Conservation (phyloP, 441 rosid genomes). For the Arabidopsis hybrid region DNA sequence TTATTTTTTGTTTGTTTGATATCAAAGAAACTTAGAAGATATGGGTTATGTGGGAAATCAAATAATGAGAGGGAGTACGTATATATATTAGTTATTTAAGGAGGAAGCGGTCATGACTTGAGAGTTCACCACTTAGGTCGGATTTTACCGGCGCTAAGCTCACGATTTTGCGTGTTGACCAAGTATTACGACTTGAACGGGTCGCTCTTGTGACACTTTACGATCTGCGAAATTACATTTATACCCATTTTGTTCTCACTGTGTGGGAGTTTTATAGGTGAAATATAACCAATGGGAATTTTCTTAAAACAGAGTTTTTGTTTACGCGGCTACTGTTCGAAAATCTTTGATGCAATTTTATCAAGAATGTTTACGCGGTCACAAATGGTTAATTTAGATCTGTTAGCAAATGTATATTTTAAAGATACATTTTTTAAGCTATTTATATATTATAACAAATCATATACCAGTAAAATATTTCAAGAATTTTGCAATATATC, state of each 20-base stretch:
- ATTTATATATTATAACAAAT: too few species aligned
- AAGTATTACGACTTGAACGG: conserved; percentile 41
- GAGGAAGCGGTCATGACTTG: conserved; percentile 31
- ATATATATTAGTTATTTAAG: conserved; percentile 12
- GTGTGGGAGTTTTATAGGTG: not conserved
- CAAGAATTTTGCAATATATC: not conserved
- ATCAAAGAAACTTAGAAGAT: conserved; percentile 6
- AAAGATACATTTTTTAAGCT: too few species aligned
- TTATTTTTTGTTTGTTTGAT: not conserved
- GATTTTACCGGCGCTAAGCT: conserved; percentile 35
- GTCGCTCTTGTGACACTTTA: conserved; percentile 27
- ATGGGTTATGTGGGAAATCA: conserved; percentile 20
- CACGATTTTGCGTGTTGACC: conserved; percentile 41
- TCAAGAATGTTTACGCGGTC: not conserved
- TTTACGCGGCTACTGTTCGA: not conserved
- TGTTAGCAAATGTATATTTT: too few species aligned
- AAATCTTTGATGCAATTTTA: not conserved
- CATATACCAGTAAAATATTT: too few species aligned
- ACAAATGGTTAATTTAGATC: too few species aligned
- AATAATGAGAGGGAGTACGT: conserved; percentile 17
- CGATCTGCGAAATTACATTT: not conserved
- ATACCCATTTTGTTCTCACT: conserved; percentile 2
- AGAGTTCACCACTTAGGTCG: conserved; percentile 39
- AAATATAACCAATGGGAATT: not conserved
- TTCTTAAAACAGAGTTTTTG: not conserved